A percentile compares a stretch with the other conserved stretches of the same genome.
Evolutionary conservation across 1,284 basidiomycete genomes (phyloP).

Genomic region (Hortiboletus rubellus): DNA sequence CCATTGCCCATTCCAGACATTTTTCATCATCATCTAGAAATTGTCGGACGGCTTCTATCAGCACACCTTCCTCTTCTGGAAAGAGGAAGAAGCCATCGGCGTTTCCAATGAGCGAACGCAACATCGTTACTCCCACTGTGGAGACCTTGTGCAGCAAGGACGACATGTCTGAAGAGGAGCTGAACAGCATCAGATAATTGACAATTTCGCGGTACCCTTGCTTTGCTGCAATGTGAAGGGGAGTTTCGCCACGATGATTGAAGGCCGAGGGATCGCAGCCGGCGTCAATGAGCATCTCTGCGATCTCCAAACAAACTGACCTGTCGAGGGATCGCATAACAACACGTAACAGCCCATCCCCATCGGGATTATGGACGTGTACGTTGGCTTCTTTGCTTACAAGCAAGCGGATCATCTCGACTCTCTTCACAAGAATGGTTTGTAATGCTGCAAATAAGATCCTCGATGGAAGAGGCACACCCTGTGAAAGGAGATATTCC

Average conservation of each 20-base stretch:
- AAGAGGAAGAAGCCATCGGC: neutral
- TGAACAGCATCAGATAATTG: slow-evolving; percentile 1
- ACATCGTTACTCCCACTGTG: neutral
- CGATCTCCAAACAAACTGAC: neutral
- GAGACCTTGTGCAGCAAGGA: neutral
- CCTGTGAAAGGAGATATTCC: slow-evolving; percentile 8
- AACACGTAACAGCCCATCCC: slow-evolving; percentile 1
- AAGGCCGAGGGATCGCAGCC: neutral
- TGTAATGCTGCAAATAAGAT: slow-evolving; percentile 4
- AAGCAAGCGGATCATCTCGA: slow-evolving; percentile 8
- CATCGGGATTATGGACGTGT: neutral
- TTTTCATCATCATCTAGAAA: neutral
- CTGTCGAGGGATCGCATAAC: neutral
- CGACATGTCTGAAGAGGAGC: neutral
- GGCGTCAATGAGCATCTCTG: neutral
- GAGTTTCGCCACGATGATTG: neutral
- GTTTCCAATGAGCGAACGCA: neutral
- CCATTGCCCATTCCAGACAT: neutral
- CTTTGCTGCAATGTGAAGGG: slow-evolving; percentile 1
- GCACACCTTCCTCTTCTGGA: neutral
- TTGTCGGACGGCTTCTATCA: neutral
- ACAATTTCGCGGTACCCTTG: neutral
- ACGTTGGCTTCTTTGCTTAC: neutral
- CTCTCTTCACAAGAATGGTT: neutral
- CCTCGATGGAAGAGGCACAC: neutral